Percentiles rank a stretch among this genome's conserved stretches.
Evolutionary conservation across 306 rosid genomes (phyloP).

Genomic region (Vigna mungo): DNA sequence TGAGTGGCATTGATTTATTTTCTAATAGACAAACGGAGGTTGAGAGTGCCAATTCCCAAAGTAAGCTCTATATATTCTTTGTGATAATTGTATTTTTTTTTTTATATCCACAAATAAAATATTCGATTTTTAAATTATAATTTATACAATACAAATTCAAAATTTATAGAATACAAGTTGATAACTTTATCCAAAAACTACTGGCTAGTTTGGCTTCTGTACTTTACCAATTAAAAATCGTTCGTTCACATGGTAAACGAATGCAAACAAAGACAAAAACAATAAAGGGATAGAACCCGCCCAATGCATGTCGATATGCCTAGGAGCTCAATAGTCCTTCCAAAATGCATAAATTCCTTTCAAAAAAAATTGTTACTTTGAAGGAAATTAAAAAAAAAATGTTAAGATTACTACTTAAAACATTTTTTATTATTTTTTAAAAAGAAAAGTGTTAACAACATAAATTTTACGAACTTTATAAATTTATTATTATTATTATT

Average conservation of each 20-base stretch:
- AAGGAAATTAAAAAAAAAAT: neutral
- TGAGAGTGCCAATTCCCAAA: neutral
- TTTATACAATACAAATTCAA: neutral
- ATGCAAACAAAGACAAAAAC: neutral
- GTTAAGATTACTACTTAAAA: neutral
- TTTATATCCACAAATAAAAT: neutral
- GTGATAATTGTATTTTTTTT: neutral
- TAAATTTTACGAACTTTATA: neutral
- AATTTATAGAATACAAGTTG: neutral
- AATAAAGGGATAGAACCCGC: neutral
- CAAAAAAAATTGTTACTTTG: neutral
- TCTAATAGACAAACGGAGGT: neutral
- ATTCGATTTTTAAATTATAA: neutral
- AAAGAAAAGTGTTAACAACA: neutral
- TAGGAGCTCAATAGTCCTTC: neutral
- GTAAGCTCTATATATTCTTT: neutral
- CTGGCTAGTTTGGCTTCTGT: neutral
- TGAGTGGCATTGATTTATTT: neutral
- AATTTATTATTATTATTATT: too few relatives aligned
- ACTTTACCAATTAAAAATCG: constrained; percentile 7
- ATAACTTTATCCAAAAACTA: constrained; percentile 24
- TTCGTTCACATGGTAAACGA: constrained; percentile 21
- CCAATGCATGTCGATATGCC: neutral
- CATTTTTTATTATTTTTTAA: neutral
- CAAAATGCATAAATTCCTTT: neutral